Percentiles rank a stretch among this genome's conserved stretches.
phyloP scores from a whole-genome alignment of 2,329 filamentous ascomycete genomes.

The Lomentospora prolificans region DNA sequence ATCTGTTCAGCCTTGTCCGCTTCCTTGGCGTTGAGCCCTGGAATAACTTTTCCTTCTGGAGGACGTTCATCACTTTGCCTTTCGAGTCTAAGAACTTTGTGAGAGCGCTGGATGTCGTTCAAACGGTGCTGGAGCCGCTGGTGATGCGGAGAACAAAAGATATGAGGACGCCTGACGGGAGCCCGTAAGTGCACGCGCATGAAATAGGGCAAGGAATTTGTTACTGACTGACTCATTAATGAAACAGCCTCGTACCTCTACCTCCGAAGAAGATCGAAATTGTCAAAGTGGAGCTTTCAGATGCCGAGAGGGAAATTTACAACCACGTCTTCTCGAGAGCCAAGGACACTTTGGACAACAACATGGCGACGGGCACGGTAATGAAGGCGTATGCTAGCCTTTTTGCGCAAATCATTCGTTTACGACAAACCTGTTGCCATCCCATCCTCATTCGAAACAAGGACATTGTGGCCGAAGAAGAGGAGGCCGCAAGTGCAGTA shows the following conservation, averaged over 20 bases:
- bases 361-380: conserved; percentile 82
- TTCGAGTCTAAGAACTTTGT: conserved; percentile 95
- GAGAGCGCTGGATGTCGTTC: conserved; percentile 87
- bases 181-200: conserved; percentile 23
- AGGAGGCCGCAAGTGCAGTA: conserved; percentile 67
- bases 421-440: conserved; percentile 91
- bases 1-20: conserved; percentile 84
- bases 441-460: conserved; percentile 81
- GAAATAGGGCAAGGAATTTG: not conserved
- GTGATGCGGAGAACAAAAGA: conserved; percentile 93
- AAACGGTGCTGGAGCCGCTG: conserved; percentile 91
- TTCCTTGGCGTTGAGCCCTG: conserved; percentile 94
- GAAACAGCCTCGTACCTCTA: conserved; percentile 57
- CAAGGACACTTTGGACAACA: conserved; percentile 74
- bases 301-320: conserved; percentile 82
- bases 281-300: conserved; percentile 75
- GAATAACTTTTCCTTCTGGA: conserved; percentile 99
- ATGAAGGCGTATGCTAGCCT: conserved; percentile 96
- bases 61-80: conserved; percentile 93
- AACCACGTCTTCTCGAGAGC: conserved; percentile 79
- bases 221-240: not conserved
- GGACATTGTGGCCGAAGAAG: conserved; percentile 76
- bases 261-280: conserved; percentile 77
- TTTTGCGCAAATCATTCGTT: conserved; percentile 87
- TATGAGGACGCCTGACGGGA: conserved; percentile 87